Base-by-base conservation (phyloP, 2,329 filamentous ascomycete species). In the Leptodontidium sp. region DNA sequence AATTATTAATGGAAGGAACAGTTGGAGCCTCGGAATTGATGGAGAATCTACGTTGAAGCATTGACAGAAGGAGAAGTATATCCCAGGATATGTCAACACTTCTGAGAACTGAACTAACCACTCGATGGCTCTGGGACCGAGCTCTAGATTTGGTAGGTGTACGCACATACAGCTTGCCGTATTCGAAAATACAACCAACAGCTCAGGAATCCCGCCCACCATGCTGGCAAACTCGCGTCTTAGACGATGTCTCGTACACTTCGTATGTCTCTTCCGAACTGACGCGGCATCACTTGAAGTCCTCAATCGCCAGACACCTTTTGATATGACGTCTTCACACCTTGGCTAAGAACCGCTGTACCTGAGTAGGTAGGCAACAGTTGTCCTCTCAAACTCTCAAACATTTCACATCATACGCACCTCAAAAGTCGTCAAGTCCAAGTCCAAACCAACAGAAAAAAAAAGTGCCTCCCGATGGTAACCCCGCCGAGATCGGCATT, bases 401-500 rank as follows among this genome's bases (percentile, higher is more conserved):
- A 35, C 4, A 32, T 14, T 40, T 58, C 53, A 38, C 7, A 17
- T 21, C n/a, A 17, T 47, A 6, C 45, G n/a, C 45, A 12, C 15
- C n/a, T 7, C 45, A 17, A 6, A 21, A 47, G 14, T 17, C n/a
- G 29, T 21, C 15, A 47, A 47, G 14, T 47, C 5, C n/a, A 17
- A 21, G 14, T n/a, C 1, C 15, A 47, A 58, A 21, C 21, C 21
- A 21, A 21, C 21, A 21, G 21, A 21, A 40, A 24, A 21, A 40
- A 38, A 58, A 40, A 15, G n/a, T 58, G 53, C 9, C 32, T 21
- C 35, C 53, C 32, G n/a, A 40, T 11, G 17, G 17, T 12, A 40
- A 58, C 53, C 53, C 53, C 32, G 53, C 53, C 53, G 32, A 32
- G 32, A 58, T 40, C 53, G 32, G 32, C 17, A 40, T 6, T 11